A percentile compares a stretch with the other conserved stretches of the same genome.
phyloP scores from a whole-genome alignment of 768 basidiomycete species.

The Collybia sordida region DNA sequence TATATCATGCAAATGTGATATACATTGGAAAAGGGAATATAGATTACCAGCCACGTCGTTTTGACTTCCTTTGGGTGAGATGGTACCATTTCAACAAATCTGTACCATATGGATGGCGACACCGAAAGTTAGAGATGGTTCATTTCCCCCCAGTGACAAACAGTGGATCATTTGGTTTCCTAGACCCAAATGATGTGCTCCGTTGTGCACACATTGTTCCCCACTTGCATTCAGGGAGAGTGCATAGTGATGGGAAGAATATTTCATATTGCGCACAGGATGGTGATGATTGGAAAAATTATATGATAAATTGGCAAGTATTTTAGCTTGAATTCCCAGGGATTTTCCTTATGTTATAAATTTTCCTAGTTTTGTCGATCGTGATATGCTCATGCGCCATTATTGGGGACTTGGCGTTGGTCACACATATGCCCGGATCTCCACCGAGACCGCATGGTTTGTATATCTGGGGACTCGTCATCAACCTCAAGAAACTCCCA shows the following conservation, averaged over 20 bases:
- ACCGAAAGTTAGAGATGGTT: neutral
- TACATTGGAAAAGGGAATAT: too few species aligned
- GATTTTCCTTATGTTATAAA: neutral
- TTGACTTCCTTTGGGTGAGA: too few species aligned
- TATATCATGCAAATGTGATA: too few species aligned
- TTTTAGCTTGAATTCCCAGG: too few species aligned
- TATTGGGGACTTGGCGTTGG: slow-evolving; percentile 1
- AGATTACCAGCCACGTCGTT: too few species aligned
- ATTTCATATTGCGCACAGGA: neutral
- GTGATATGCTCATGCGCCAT: slow-evolving; percentile 1
- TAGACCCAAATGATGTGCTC: too few species aligned
- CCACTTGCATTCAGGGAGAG: too few species aligned
- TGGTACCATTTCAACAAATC: neutral
- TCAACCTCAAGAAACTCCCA: too few species aligned
- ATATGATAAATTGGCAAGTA: slow-evolving; percentile 1
- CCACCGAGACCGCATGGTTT: too few species aligned
- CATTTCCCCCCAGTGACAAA: neutral
- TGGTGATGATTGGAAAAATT: slow-evolving; percentile 1
- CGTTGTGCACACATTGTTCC: too few species aligned
- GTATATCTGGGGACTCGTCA: too few species aligned
- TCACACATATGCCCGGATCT: neutral
- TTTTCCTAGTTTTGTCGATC: slow-evolving; percentile 1
- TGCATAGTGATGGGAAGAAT: neutral
- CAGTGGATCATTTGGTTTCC: neutral
- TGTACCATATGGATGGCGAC: neutral